phyloP scores from a whole-genome alignment of 352 stramenopile genomes.

The Phytopythium kandeliae region DNA sequence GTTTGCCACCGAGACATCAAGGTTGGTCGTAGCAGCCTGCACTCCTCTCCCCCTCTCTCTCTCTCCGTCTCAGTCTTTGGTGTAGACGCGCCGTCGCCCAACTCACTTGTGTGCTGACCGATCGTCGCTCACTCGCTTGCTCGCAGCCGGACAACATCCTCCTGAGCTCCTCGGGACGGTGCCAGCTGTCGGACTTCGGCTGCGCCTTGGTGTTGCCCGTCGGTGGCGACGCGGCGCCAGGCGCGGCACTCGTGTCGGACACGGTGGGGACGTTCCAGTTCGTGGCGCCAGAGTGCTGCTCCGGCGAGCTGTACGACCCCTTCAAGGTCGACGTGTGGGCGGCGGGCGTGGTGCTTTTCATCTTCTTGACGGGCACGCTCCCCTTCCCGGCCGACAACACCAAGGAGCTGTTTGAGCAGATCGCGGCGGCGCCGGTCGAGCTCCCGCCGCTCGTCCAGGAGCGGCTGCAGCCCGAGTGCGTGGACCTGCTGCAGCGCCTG shows the following conservation, averaged over 20 bases:
- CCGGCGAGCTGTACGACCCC: constrained; percentile 74
- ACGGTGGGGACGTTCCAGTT: constrained; percentile 91
- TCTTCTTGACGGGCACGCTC: constrained; percentile 79
- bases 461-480: constrained; percentile 20
- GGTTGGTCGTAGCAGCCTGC: too few relatives aligned
- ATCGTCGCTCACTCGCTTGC: background rate
- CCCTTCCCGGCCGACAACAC: constrained; percentile 72
- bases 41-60: too few relatives aligned
- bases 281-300: constrained; percentile 83
- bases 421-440: constrained; percentile 35
- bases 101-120: background rate
- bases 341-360: constrained; percentile 77
- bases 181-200: constrained; percentile 86
- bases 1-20: constrained; percentile 90
- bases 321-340: constrained; percentile 86
- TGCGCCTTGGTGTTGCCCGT: constrained; percentile 47
- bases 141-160: constrained; percentile 83
- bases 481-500: constrained; percentile 45
- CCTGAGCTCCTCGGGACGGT: constrained; percentile 68
- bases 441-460: constrained; percentile 24
- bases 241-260: constrained; percentile 40
- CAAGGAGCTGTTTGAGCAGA: constrained; percentile 80
- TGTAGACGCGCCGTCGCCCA: too few relatives aligned
- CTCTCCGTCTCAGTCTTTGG: too few relatives aligned
- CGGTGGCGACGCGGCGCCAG: background rate